Conservation (phyloP, 1,284 basidiomycete species). For the Ceraceosorus guamensis region DNA sequence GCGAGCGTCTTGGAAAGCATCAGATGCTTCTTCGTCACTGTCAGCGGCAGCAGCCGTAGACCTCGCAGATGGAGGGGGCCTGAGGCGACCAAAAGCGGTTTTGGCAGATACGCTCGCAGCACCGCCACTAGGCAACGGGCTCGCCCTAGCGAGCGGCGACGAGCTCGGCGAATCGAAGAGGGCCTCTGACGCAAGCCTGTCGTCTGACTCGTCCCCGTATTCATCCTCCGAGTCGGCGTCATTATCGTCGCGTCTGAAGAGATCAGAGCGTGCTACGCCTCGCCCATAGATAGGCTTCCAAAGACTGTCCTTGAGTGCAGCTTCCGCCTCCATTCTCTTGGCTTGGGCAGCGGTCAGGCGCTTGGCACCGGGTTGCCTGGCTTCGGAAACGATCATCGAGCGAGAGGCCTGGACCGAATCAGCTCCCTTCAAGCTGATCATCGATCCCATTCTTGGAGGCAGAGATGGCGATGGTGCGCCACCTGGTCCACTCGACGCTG, state of each 20-base stretch:
- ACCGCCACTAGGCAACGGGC: too few species aligned
- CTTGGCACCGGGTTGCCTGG: too few species aligned
- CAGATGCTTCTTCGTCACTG: too few species aligned
- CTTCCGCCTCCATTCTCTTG: constrained; percentile 9
- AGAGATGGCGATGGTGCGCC: too few species aligned
- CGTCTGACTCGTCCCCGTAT: constrained; percentile 10
- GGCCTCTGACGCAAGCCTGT: neutral
- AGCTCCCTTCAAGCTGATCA: neutral
- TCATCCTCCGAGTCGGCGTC: constrained; percentile 29
- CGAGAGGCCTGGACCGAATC: neutral
- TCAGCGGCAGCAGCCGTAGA: too few species aligned
- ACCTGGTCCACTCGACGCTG: too few species aligned
- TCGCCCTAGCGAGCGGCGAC: too few species aligned
- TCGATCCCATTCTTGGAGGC: neutral
- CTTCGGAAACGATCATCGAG: constrained; percentile 1
- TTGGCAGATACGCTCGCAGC: too few species aligned
- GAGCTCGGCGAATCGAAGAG: neutral
- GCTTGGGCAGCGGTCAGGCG: constrained; percentile 17
- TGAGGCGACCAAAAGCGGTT: too few species aligned
- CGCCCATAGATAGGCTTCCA: too few species aligned
- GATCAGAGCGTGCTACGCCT: constrained; percentile 14
- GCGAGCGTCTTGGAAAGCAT: too few species aligned
- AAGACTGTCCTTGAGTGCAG: too few species aligned
- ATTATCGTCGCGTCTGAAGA: constrained; percentile 12
- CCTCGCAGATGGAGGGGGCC: neutral